Conservation (phyloP, 2,329 filamentous ascomycete species). For the Fusarium sarcochroum region DNA sequence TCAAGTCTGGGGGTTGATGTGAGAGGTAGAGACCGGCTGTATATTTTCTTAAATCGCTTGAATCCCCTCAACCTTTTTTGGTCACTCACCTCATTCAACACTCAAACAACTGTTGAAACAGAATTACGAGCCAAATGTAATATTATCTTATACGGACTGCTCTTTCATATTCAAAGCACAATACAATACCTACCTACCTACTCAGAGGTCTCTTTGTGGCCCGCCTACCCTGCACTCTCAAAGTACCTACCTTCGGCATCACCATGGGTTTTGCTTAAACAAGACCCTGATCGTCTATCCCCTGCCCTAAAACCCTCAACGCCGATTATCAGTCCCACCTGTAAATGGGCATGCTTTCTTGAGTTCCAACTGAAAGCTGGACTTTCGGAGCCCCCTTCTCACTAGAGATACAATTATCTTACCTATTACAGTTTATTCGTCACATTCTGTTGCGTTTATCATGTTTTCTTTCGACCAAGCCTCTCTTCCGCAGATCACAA, state of each 20-base stretch:
- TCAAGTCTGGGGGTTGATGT: neutral
- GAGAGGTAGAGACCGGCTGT: neutral
- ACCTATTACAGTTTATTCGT: neutral
- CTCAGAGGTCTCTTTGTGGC: too few species aligned
- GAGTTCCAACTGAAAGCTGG: constrained; percentile 5
- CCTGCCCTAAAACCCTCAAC: constrained; percentile 33
- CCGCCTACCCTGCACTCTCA: constrained; percentile 30
- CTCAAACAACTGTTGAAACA: constrained; percentile 7
- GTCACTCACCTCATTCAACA: neutral
- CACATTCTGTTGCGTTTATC: constrained; percentile 12
- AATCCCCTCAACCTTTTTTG: neutral
- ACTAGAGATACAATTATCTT: neutral
- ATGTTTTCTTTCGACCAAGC: constrained; percentile 72
- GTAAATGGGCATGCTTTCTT: constrained; percentile 13
- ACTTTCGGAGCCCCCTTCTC: neutral
- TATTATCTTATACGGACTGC: neutral
- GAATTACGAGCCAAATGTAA: constrained; percentile 3
- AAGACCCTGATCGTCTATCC: constrained; percentile 24
- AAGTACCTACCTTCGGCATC: constrained; percentile 24
- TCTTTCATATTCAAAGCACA: too few species aligned
- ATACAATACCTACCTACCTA: too few species aligned
- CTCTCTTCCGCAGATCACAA: constrained; percentile 68
- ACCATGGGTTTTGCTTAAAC: constrained; percentile 32
- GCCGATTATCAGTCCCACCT: constrained; percentile 16
- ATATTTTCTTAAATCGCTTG: neutral